Conservation (phyloP, 192 early-diverging fungal genomes). For the Phlyctochytrium arcticum region DNA sequence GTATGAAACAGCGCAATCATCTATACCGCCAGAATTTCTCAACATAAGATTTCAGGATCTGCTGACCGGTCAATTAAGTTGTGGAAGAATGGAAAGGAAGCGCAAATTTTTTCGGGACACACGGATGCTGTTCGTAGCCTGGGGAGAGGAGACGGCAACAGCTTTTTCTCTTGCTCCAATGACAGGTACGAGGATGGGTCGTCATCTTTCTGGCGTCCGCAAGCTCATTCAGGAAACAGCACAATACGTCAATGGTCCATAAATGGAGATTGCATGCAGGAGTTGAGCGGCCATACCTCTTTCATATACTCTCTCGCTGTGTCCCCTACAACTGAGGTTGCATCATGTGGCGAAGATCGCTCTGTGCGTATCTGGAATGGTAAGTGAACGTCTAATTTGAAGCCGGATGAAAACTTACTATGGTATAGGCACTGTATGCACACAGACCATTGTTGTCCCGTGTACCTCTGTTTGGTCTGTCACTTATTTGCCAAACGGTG, state of each 20-base stretch:
- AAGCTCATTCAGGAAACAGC: conserved; percentile 32
- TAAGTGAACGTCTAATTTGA: too few species aligned
- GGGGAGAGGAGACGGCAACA: conserved; percentile 51
- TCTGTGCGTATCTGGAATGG: conserved; percentile 81
- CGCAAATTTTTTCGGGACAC: conserved; percentile 73
- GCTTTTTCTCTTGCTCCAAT: conserved; percentile 85
- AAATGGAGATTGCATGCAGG: conserved; percentile 65
- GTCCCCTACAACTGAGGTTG: conserved; percentile 72
- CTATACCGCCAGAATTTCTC: too few species aligned
- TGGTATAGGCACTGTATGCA: conserved; percentile 37
- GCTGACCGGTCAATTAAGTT: conserved; percentile 88
- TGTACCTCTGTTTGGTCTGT: conserved; percentile 93
- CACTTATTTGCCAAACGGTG: conserved; percentile 67
- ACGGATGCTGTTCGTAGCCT: conserved; percentile 87
- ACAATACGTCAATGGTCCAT: conserved; percentile 79
- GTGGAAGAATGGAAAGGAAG: conserved; percentile 70
- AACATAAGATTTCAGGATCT: conserved; percentile 65
- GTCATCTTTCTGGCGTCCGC: not conserved
- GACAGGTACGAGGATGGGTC: conserved; percentile 56
- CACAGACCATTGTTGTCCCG: conserved; percentile 82
- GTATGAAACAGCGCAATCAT: too few species aligned
- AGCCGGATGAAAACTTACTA: not conserved
- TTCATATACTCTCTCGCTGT: conserved; percentile 83
- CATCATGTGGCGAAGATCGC: conserved; percentile 93
- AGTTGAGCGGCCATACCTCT: conserved; percentile 81